phyloP scores from a whole-genome alignment of 2,329 filamentous ascomycete genomes.

The Tolypocladium inflatum region DNA sequence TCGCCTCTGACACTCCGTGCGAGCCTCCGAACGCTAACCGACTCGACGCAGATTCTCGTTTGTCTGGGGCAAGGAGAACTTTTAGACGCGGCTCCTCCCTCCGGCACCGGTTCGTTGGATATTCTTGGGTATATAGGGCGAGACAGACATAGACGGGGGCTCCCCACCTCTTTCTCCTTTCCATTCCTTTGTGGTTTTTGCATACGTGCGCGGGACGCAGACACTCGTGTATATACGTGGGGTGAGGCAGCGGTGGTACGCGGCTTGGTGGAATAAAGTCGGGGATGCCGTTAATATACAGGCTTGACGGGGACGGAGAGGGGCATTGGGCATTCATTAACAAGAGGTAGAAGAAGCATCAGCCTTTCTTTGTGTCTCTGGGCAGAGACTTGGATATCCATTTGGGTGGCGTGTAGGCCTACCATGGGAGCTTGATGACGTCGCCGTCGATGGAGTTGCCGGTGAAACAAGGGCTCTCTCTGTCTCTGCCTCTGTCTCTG shows the following conservation, averaged over 20 bases:
- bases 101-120: not conserved
- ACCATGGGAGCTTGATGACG: not conserved
- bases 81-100: conserved; percentile 27
- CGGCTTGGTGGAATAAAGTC: not conserved
- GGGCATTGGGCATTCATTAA: not conserved
- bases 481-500: too few relatives aligned
- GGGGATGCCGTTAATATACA: not conserved
- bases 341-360: not conserved
- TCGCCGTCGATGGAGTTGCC: not conserved
- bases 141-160: not conserved
- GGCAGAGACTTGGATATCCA: not conserved
- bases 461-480: not conserved
- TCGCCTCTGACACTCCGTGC: conserved; percentile 8
- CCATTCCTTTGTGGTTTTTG: not conserved
- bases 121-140: not conserved
- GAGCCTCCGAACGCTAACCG: not conserved
- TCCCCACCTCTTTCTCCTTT: not conserved
- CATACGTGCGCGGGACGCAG: not conserved
- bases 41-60: conserved; percentile 43
- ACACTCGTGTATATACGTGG: not conserved
- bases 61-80: conserved; percentile 63
- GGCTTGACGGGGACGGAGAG: not conserved
- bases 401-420: not conserved
- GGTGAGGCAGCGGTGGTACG: not conserved
- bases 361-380: not conserved